Conservation (phyloP, 352 stramenopile species). For the Phytophthora cactorum region DNA sequence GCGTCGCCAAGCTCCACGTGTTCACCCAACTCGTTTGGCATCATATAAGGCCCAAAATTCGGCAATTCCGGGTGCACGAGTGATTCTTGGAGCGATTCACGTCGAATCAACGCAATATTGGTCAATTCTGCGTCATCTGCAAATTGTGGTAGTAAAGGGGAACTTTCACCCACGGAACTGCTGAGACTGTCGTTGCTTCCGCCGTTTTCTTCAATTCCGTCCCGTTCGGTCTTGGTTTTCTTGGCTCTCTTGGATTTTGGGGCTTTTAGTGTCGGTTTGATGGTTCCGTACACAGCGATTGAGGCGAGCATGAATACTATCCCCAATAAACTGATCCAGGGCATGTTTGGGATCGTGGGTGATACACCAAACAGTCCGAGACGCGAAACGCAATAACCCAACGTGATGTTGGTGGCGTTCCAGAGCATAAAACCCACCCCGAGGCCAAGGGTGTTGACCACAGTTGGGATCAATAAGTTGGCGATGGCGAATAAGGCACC, state of each 20-base stretch:
- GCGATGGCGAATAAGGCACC: constrained; percentile 79
- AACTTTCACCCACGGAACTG: constrained; percentile 39
- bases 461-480: constrained; percentile 85
- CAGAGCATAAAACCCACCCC: constrained; percentile 88
- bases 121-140: constrained; percentile 19
- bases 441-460: constrained; percentile 83
- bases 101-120: constrained; percentile 22
- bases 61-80: constrained; percentile 78
- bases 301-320: constrained; percentile 84
- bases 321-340: constrained; percentile 60
- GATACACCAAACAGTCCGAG: constrained; percentile 74
- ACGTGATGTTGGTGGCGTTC: constrained; percentile 86
- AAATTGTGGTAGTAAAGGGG: constrained; percentile 48
- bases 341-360: constrained; percentile 65
- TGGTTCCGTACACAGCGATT: constrained; percentile 80
- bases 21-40: constrained; percentile 66
- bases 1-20: constrained; percentile 62
- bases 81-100: constrained; percentile 57
- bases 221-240: constrained; percentile 13
- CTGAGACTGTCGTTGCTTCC: constrained; percentile 28
- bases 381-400: constrained; percentile 82
- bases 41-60: constrained; percentile 85
- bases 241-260: constrained; percentile 23
- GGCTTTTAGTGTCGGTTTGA: constrained; percentile 66
- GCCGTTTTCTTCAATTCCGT: constrained; percentile 13